phyloP scores from a whole-genome alignment of 371 early-diverging fungal species.

The Parasitella parasitica region DNA sequence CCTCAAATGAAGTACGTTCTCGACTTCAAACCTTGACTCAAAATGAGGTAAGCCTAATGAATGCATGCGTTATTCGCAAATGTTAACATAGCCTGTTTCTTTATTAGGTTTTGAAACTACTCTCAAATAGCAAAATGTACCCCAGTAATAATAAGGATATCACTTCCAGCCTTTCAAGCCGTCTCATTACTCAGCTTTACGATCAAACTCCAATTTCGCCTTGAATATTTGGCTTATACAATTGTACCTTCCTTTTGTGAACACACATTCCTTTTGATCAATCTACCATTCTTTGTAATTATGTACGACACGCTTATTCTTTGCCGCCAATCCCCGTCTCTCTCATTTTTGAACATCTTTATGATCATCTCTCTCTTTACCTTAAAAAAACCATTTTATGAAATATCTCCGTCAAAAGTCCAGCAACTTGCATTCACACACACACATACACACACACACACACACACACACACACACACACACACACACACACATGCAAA shows the following conservation, averaged over 20 bases:
- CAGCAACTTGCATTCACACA: not conserved
- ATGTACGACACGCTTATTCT: conserved; percentile 18
- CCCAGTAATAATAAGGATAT: conserved; percentile 38
- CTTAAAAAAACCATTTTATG: too few species aligned
- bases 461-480: not conserved
- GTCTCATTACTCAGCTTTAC: conserved; percentile 35
- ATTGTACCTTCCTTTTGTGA: conserved; percentile 10
- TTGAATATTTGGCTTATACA: conserved; percentile 4
- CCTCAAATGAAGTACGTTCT: conserved; percentile 12
- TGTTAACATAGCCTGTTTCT: not conserved
- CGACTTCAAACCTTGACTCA: conserved; percentile 23
- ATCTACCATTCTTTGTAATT: conserved; percentile 6
- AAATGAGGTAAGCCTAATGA: conserved; percentile 15
- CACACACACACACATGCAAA: conserved; percentile 6
- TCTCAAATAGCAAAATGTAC: conserved; percentile 11
- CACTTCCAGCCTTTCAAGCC: conserved; percentile 30
- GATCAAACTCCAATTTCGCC: conserved; percentile 44
- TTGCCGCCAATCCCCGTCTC: conserved; percentile 20
- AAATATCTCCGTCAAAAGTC: not conserved
- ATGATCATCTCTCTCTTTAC: too few species aligned
- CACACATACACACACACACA: not conserved
- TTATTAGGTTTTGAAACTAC: conserved; percentile 12
- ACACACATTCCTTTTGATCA: conserved; percentile 19
- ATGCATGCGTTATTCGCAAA: not conserved
- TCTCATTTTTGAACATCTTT: not conserved